Percentiles rank a stretch among this genome's conserved stretches.
Conservation (phyloP, 768 basidiomycete genomes). For the Sarcodon aspratus region DNA sequence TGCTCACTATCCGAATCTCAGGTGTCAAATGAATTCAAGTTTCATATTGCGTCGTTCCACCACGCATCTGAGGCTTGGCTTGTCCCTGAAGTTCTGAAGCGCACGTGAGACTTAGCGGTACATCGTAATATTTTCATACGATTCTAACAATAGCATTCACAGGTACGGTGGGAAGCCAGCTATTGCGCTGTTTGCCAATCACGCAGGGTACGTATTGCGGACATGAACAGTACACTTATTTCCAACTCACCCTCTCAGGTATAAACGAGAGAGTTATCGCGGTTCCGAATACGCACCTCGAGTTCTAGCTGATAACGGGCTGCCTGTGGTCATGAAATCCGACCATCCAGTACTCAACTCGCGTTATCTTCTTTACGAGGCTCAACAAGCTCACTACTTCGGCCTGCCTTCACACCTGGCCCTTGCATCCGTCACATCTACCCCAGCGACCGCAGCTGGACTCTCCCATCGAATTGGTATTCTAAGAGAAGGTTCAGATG, state of each 20-base stretch:
- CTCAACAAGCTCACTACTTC: conserved; percentile 75
- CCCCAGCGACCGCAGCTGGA: conserved; percentile 63
- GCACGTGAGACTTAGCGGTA: conserved; percentile 31
- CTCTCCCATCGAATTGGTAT: conserved; percentile 76
- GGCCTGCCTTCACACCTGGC: conserved; percentile 64
- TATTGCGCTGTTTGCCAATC: conserved; percentile 66
- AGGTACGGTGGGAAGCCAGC: conserved; percentile 59
- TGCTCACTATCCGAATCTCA: conserved; percentile 13
- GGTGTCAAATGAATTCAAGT: conserved; percentile 79
- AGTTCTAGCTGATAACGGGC: conserved; percentile 54
- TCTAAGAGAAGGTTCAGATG: conserved; percentile 24
- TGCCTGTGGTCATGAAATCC: conserved; percentile 73
- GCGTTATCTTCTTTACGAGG: conserved; percentile 72
- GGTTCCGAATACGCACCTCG: conserved; percentile 73
- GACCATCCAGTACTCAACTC: conserved; percentile 59
- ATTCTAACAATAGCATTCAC: conserved; percentile 1
- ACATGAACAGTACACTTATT: neutral
- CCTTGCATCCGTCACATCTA: conserved; percentile 63
- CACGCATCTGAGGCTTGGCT: conserved; percentile 77
- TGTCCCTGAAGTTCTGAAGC: conserved; percentile 66
- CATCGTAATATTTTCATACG: neutral
- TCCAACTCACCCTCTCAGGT: conserved; percentile 23
- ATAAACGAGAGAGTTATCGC: conserved; percentile 76
- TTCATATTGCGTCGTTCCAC: conserved; percentile 68
- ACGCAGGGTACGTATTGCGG: conserved; percentile 20